Evolutionary conservation across 176 grass and related monocot genomes (phyloP).

Genomic region (Ensete ventricosum): DNA sequence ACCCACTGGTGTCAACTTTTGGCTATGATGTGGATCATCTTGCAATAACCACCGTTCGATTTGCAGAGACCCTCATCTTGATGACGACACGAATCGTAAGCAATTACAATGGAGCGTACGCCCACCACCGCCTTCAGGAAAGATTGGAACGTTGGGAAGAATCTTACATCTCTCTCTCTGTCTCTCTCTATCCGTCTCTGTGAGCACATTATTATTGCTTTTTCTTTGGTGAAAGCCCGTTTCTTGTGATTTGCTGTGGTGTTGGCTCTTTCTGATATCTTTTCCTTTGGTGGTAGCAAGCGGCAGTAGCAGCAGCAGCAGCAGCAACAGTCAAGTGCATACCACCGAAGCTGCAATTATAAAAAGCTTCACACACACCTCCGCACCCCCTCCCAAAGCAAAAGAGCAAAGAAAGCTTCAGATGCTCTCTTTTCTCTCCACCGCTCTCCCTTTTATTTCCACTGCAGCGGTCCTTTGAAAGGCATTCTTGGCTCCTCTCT

Average conservation of each 20-base stretch:
- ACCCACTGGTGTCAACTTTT: too few relatives aligned
- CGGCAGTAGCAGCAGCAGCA: not conserved
- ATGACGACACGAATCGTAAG: not conserved
- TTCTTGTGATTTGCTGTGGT: not conserved
- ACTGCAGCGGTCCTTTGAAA: not conserved
- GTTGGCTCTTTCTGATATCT: not conserved
- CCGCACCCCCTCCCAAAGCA: not conserved
- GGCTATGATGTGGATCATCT: not conserved
- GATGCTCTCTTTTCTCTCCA: not conserved
- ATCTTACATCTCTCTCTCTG: not conserved
- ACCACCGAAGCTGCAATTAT: not conserved
- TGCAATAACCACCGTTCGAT: not conserved
- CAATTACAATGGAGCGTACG: not conserved
- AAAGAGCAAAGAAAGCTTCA: not conserved
- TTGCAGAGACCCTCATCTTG: too few relatives aligned
- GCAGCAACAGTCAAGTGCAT: not conserved
- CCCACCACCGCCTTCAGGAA: not conserved
- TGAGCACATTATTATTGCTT: not conserved
- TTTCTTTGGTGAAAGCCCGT: not conserved
- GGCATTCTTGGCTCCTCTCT: not conserved
- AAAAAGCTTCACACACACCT: not conserved
- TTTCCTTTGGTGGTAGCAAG: not conserved
- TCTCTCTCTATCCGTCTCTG: not conserved
- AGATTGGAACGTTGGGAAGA: not conserved
- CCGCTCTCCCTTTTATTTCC: not conserved